Percentiles rank a stretch among this genome's conserved stretches.
Conservation (phyloP, 2,329 filamentous ascomycete species). For the Aspergillus sp. region DNA sequence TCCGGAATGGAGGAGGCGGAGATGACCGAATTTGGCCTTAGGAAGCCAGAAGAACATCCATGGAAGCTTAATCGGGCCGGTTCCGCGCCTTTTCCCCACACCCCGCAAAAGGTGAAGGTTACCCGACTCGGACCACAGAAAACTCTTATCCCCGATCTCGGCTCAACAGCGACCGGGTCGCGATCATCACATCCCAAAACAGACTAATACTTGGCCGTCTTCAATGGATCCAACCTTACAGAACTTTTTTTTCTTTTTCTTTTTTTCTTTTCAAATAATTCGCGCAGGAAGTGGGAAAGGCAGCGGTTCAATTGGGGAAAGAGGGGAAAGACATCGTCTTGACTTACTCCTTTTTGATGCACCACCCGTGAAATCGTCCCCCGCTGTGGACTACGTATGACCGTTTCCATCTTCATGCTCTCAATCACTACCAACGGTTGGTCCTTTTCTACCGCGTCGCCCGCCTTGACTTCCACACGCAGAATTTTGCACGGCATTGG, state of each 20-base stretch:
- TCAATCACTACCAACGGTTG: slow-evolving; percentile 84
- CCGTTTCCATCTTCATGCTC: slow-evolving; percentile 87
- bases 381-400: slow-evolving; percentile 68
- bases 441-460: slow-evolving; percentile 75
- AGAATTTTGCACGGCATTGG: slow-evolving; percentile 98
- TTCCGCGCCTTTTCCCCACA: not conserved
- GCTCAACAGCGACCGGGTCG: not conserved
- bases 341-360: slow-evolving; percentile 65
- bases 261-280: not conserved
- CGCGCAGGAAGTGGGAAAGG: not conserved
- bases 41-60: slow-evolving; percentile 5
- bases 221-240: not conserved
- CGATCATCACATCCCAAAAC: not conserved
- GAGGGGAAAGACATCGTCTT: slow-evolving; percentile 4
- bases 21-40: not conserved
- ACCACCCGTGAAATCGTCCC: slow-evolving; percentile 66
- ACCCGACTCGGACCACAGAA: not conserved
- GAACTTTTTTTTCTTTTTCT: too few species aligned
- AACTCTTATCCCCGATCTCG: not conserved
- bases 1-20: not conserved
- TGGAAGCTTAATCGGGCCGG: slow-evolving; percentile 7
- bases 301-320: not conserved
- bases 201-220: not conserved
- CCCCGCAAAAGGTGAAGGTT: not conserved
- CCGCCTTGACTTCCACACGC: slow-evolving; percentile 77